Percentiles rank a stretch among this genome's conserved stretches.
Evolutionary conservation across 768 basidiomycete species (phyloP).

Genomic region (Termitomyces sp.): DNA sequence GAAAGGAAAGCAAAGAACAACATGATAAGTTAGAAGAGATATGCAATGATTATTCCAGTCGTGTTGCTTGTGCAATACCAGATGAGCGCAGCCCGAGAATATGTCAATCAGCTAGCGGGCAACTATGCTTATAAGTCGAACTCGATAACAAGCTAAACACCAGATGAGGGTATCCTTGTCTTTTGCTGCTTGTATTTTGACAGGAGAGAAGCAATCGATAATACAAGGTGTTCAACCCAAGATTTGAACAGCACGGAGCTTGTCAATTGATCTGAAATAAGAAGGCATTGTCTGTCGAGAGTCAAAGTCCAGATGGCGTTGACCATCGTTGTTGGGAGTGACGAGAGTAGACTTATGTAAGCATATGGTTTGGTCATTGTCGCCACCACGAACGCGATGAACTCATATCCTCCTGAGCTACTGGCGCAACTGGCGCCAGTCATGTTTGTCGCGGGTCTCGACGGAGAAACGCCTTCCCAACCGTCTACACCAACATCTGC

Average conservation of each 20-base stretch:
- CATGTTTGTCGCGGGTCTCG: slow-evolving; percentile 92
- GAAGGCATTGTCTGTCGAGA: background rate
- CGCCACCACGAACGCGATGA: slow-evolving; percentile 51
- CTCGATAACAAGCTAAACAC: background rate
- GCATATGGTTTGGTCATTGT: background rate
- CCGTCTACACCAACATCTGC: slow-evolving; percentile 16
- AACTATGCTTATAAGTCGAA: background rate
- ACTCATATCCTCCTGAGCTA: slow-evolving; percentile 89
- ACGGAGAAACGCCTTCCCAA: slow-evolving; percentile 26
- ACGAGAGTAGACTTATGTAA: background rate
- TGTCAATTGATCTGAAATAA: background rate
- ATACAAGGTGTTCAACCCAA: too few relatives aligned
- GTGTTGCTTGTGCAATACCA: background rate
- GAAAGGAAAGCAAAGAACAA: background rate
- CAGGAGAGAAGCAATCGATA: background rate
- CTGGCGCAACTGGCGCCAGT: slow-evolving; percentile 87
- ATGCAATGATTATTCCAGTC: background rate
- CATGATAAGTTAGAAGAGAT: background rate
- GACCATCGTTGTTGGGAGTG: too few relatives aligned
- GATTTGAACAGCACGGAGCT: too few relatives aligned
- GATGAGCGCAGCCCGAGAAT: background rate
- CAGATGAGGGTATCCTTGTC: background rate
- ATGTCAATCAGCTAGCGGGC: background rate
- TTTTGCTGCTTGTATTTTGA: background rate
- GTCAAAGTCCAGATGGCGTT: too few relatives aligned